Evolutionary conservation across 805 yeast species (phyloP), one percentile per base, ranked within the genome.

Genomic region (Starmerella powellii): DNA sequence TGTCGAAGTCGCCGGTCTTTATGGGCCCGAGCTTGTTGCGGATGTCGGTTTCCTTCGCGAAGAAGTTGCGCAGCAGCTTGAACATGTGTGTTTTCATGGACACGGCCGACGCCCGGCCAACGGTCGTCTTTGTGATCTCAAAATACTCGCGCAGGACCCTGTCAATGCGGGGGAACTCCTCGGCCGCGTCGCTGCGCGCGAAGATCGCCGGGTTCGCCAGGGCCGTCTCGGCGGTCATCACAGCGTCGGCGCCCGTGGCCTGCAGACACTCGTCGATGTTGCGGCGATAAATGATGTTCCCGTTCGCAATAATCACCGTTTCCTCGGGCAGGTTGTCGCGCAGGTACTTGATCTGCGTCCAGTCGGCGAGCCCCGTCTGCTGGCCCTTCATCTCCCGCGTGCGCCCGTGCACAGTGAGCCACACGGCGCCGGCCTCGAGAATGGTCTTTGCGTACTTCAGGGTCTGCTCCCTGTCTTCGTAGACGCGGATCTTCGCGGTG

Each of bases 381-480:
- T 88, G 97, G 6, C 98, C 99, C 62, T 91, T 91, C 93, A 86
- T 88, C 44, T 88, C 98, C 50, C 99, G 71, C 1, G 96, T 80
- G 53, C 98, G 73, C 2, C 97, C 97, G 61, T 91, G 99, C 8
- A 91, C 81, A 1, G 96, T 86, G 30, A 91, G 65, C 60, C 88
- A 83, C 63, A 87, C 95, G 0, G 98, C 98, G 10, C 99, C 98
- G 0, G 97, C 94, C 46, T 70, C 70, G 17, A 91, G 66, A 21
- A 91, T 86, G 84, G 82, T 77, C 59, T 74, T 75, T 4, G 98
- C 97, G 57, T 91, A 91, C 31, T 72, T 78, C 40, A 91, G 67
- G 2, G 88, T 74, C 66, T 86, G 86, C 43, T 80, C 79, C 68
- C 78, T 72, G 52, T 81, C 88, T 31, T 84, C 87, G 56, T 75